Conservation (phyloP, 1,284 basidiomycete species). For the Caloboletus firmus region DNA sequence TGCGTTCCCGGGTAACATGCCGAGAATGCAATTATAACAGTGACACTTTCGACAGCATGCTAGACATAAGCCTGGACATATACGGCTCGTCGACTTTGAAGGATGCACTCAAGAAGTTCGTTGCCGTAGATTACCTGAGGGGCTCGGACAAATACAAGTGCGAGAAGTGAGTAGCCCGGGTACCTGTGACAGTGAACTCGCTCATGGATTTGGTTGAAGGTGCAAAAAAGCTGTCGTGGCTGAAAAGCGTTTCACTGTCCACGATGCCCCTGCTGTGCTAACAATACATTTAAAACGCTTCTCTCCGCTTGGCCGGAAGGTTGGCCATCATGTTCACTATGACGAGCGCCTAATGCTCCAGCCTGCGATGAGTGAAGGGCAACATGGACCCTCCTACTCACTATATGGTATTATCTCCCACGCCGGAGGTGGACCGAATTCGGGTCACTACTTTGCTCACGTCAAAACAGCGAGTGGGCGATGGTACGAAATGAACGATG, state of each 20-base stretch:
- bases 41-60: constrained; percentile 95
- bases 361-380: constrained; percentile 81
- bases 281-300: constrained; percentile 98
- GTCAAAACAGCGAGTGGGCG: constrained; percentile 71
- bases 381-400: constrained; percentile 77
- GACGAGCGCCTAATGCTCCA: constrained; percentile 77
- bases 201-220: constrained; percentile 41
- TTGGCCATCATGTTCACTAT: constrained; percentile 77
- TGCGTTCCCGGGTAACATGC: constrained; percentile 95
- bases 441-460: constrained; percentile 93
- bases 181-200: not conserved
- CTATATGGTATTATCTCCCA: constrained; percentile 94
- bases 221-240: constrained; percentile 89
- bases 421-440: constrained; percentile 89
- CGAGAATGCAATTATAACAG: constrained; percentile 81
- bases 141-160: constrained; percentile 98
- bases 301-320: constrained; percentile 85
- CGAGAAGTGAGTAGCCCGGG: constrained; percentile 74
- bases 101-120: constrained; percentile 82
- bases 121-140: constrained; percentile 78
- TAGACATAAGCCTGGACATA: constrained; percentile 92
- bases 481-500: constrained; percentile 97
- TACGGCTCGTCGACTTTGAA: constrained; percentile 61
- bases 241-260: constrained; percentile 85
- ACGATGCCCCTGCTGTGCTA: constrained; percentile 86